These are phyloP conservation scores for Trichocladium uniseriatum DNA, from an alignment of 495 filamentous ascomycete genomes.

Conservation along the genomic window DNA sequence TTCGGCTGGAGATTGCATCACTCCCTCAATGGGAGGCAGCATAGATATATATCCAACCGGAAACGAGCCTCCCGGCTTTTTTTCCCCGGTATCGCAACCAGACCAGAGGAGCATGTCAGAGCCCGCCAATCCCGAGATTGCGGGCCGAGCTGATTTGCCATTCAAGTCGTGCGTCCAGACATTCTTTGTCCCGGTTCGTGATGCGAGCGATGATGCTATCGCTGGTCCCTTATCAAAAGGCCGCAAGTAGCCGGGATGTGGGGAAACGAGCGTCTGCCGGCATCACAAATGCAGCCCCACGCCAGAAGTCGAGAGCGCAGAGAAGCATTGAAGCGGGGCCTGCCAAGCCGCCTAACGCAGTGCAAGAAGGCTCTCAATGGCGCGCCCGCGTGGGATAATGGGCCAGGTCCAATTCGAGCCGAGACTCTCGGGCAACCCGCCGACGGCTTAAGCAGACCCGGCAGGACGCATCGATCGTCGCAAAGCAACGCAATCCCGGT, in stretches of 20 bases:
- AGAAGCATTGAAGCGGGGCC: not conserved
- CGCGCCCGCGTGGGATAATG: not conserved
- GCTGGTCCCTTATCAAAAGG: slow-evolving; percentile 23
- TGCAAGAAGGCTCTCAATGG: not conserved
- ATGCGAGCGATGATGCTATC: slow-evolving; percentile 27
- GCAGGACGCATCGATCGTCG: not conserved
- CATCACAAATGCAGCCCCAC: slow-evolving; percentile 5
- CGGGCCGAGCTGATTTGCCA: slow-evolving; percentile 10
- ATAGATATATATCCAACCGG: slow-evolving; percentile 3
- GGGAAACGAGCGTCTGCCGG: slow-evolving; percentile 8
- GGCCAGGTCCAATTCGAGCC: not conserved
- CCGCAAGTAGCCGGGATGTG: slow-evolving; percentile 26
- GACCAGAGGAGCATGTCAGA: not conserved
- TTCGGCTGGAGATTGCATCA: too few species aligned
- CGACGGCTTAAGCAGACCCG: slow-evolving; percentile 1
- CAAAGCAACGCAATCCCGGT: not conserved
- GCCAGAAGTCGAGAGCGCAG: not conserved
- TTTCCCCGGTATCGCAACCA: slow-evolving; percentile 15
- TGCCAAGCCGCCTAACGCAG: slow-evolving; percentile 9
- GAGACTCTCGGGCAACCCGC: not conserved
- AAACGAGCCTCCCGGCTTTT: not conserved
- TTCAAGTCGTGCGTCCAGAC: not conserved
- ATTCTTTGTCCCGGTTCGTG: slow-evolving; percentile 23
- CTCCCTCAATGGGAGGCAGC: too few species aligned
- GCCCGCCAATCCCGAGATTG: slow-evolving; percentile 9